Evolutionary conservation across 2,329 filamentous ascomycete genomes (phyloP), one percentile per base, ranked within the genome.

Genomic region (Akanthomyces lecanii): DNA sequence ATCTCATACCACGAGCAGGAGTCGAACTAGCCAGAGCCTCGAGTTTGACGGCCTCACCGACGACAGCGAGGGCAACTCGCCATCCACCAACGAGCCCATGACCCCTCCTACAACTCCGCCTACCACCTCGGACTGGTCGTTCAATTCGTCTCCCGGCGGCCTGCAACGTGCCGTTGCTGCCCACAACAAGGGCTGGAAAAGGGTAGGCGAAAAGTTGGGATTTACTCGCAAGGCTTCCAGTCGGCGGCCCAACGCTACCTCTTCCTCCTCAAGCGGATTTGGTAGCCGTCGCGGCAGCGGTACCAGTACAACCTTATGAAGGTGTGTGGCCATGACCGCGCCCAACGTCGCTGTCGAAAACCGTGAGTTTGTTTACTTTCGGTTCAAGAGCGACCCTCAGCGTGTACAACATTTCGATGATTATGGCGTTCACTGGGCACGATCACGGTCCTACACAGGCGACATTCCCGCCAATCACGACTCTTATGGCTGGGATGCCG

Each of bases 101-200:
- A 92, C 90, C 4, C 90, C 90, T 0, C 89, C 89, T 1, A 90
- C 84, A 2, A 90, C 87, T 3, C 88, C 90, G 40, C 89, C 89
- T 0, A 62, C 59, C n/a, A 84, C 82, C 1, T 81, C 84, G 0
- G 83, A 87, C 65, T 85, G 81, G 76, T 72, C 75, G 4, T 82
- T 84, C 66, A 76, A 76, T 65, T 73, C 79, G 1, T 83, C 83
- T 5, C 82, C 82, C 0, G 81, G 79, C n/a, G 78, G 79, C 16
- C 73, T 85, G 25, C 82, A 85, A 55, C 78, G 82, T 62, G 82
- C 82, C 16, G 78, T 85, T 56, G 80, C 80, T 42, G 81, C 81
- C 2, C 81, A 83, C 69, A 83, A 75, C 67, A 85, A 82, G 63
- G 80, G 85, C 56, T 88, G 85, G 85, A 88, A 87, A 74, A 87